These are phyloP conservation scores for Cyclotella sp. DNA, from an alignment of 108 stramenopile species.

Conservation along the genomic window DNA sequence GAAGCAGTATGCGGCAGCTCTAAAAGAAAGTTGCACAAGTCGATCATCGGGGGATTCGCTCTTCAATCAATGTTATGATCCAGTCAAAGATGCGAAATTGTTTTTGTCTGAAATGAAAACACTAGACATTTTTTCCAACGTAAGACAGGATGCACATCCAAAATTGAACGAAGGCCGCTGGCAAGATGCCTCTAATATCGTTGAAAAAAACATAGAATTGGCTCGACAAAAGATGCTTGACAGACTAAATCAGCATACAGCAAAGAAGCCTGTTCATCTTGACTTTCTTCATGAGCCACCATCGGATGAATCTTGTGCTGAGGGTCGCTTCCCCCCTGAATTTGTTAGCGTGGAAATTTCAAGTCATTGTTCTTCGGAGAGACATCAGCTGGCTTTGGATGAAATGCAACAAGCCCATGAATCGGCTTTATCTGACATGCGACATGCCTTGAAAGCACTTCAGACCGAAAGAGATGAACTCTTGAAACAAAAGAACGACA, in stretches of 20 bases:
- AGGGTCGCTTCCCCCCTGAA: constrained; percentile 13
- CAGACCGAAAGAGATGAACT: constrained; percentile 21
- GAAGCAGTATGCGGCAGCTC: constrained; percentile 1
- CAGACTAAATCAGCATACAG: background rate
- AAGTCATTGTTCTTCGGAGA: constrained; percentile 10
- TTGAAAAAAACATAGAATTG: constrained; percentile 10
- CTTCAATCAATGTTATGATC: background rate
- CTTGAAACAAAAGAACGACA: constrained; percentile 12
- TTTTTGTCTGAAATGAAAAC: background rate
- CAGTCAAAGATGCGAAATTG: constrained; percentile 4
- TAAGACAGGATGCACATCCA: background rate
- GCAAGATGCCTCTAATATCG: constrained; percentile 10
- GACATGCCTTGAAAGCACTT: constrained; percentile 10
- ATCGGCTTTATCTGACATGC: constrained; percentile 5
- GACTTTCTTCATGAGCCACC: background rate
- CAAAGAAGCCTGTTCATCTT: background rate
- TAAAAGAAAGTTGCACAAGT: background rate
- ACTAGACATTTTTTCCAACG: background rate
- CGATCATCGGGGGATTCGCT: background rate
- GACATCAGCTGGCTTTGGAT: background rate
- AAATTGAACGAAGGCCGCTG: constrained; percentile 11
- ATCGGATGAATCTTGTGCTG: background rate
- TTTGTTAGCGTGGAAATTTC: constrained; percentile 13
- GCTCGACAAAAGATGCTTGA: constrained; percentile 10
- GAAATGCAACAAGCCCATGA: constrained; percentile 6